These are phyloP conservation scores for Trapa incisa DNA, from an alignment of 345 rosid genomes.

Conservation along the genomic window DNA sequence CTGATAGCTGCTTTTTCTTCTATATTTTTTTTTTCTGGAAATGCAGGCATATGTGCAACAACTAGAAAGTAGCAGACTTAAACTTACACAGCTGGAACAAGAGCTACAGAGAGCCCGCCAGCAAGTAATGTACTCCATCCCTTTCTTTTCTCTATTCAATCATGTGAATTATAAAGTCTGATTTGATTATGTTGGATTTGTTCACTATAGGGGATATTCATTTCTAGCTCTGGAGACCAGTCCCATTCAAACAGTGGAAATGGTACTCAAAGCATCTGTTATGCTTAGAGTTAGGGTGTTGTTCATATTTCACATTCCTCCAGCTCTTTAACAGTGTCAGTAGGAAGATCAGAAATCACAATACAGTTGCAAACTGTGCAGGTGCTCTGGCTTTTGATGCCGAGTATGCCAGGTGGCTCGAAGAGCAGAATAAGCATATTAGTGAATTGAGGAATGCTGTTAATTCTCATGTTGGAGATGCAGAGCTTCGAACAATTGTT, in stretches of 20 bases:
- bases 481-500: constrained; percentile 77
- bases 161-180: neutral
- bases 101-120: constrained; percentile 94
- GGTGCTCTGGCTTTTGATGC: constrained; percentile 96
- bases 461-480: constrained; percentile 82
- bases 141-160: neutral
- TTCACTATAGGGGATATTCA: constrained; percentile 62
- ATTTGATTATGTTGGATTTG: neutral
- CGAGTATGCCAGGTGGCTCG: constrained; percentile 85
- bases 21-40: constrained; percentile 3
- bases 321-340: neutral
- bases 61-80: constrained; percentile 83
- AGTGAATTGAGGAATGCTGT: constrained; percentile 95
- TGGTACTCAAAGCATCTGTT: constrained; percentile 28
- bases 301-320: neutral
- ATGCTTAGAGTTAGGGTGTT: neutral
- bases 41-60: constrained; percentile 88
- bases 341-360: neutral
- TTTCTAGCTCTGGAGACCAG: constrained; percentile 87
- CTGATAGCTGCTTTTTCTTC: neutral
- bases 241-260: constrained; percentile 86
- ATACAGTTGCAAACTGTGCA: constrained; percentile 11
- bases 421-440: constrained; percentile 69
- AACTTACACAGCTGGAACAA: constrained; percentile 80
- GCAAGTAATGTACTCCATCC: constrained; percentile 38